phyloP scores from a whole-genome alignment of 331 rosid species.

The Spiraea crenata region DNA sequence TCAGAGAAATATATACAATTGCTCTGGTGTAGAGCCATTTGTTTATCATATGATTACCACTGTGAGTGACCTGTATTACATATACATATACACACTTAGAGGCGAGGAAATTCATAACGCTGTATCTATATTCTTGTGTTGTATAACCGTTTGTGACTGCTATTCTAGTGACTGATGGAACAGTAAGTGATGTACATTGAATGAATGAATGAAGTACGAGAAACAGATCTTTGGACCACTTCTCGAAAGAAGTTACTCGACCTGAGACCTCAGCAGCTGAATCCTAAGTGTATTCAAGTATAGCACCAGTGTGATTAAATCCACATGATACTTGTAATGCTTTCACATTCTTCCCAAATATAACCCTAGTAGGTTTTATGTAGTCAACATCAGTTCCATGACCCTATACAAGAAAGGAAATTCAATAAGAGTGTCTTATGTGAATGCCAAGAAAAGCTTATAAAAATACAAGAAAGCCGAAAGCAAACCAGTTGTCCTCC shows the following conservation, averaged over 20 bases:
- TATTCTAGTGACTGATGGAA: not conserved
- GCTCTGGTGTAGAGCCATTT: no score
- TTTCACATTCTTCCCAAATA: conserved; percentile 50
- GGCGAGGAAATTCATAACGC: not conserved
- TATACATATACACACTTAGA: not conserved
- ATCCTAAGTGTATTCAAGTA: conserved; percentile 57
- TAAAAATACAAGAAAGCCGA: conserved; percentile 16
- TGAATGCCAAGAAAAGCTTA: not conserved
- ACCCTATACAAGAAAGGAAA: conserved; percentile 50
- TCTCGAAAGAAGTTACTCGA: not conserved
- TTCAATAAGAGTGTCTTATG: conserved; percentile 4
- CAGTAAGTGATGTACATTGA: not conserved
- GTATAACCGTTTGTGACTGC: not conserved
- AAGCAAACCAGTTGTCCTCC: conserved; percentile 87
- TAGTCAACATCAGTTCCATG: conserved; percentile 86
- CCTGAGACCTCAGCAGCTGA: conserved; percentile 8
- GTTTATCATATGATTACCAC: no score
- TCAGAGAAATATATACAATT: no score
- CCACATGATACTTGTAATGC: conserved; percentile 85
- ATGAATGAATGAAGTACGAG: conserved; percentile 17
- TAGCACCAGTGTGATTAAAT: conserved; percentile 95
- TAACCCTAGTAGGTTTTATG: conserved; percentile 60
- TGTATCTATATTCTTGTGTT: not conserved
- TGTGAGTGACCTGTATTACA: not conserved
- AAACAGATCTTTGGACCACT: not conserved